Evolutionary conservation across 202 grass and related monocot genomes (phyloP).

Genomic region (Carex arenaria): DNA sequence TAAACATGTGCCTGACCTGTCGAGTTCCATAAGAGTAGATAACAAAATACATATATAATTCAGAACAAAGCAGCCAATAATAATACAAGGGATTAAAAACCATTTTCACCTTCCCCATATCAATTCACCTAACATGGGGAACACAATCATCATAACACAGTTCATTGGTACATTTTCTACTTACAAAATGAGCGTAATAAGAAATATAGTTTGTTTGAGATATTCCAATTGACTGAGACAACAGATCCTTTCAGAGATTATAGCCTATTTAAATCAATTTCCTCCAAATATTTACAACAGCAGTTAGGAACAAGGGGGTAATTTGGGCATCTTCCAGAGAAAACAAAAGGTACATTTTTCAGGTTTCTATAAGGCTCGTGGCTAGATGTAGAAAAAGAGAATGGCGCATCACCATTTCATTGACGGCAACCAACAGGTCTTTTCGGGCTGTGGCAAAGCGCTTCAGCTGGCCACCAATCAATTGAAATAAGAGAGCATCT

Average conservation of each 20-base stretch:
- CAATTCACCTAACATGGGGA: neutral
- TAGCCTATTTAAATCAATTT: neutral
- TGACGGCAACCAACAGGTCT: conserved; percentile 92
- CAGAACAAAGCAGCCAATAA: neutral
- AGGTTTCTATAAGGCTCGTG: neutral
- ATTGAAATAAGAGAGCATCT: conserved; percentile 89
- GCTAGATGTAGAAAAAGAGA: conserved; percentile 10
- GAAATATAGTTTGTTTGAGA: neutral
- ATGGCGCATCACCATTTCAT: conserved; percentile 69
- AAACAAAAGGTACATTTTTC: neutral
- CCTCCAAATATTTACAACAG: neutral
- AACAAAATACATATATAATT: neutral
- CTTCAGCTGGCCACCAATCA: conserved; percentile 96
- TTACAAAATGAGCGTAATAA: neutral
- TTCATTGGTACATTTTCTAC: neutral
- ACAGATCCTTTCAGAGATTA: neutral
- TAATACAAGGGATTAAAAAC: neutral
- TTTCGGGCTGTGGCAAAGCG: conserved; percentile 93
- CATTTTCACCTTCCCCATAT: neutral
- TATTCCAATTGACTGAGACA: neutral
- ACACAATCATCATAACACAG: conserved; percentile 5
- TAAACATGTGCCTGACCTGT: conserved; percentile 99
- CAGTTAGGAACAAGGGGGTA: neutral
- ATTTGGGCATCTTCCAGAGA: neutral
- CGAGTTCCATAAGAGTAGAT: conserved; percentile 5